phyloP scores from a whole-genome alignment of 441 rosid species.

The Flueggea neowawraea region DNA sequence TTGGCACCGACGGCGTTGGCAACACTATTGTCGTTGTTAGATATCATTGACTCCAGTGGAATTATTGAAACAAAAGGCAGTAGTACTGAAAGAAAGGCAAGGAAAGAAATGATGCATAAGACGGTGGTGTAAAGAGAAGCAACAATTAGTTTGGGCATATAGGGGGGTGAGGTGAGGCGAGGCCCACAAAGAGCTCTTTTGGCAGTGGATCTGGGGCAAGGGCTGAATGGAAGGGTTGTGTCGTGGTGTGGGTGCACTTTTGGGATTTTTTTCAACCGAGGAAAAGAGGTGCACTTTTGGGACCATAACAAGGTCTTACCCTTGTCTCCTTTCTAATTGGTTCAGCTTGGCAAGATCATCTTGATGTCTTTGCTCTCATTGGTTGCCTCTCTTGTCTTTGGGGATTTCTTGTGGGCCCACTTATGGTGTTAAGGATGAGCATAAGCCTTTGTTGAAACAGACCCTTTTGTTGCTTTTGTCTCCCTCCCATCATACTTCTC shows the following conservation, averaged over 20 bases:
- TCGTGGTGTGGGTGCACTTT: slow-evolving; percentile 22
- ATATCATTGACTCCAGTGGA: neutral
- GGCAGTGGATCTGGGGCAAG: neutral
- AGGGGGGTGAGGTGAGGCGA: neutral
- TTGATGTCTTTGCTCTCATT: slow-evolving; percentile 32
- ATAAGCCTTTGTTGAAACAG: neutral
- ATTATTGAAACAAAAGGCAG: neutral
- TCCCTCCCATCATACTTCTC: too few species aligned
- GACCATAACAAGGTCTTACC: slow-evolving; percentile 30
- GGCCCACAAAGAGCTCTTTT: slow-evolving; percentile 42
- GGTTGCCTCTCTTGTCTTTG: slow-evolving; percentile 38
- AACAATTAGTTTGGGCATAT: neutral
- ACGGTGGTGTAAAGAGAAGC: neutral
- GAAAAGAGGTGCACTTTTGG: slow-evolving; percentile 22
- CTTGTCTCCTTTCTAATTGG: slow-evolving; percentile 80
- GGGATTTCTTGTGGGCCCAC: slow-evolving; percentile 63
- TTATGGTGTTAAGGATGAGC: slow-evolving; percentile 25
- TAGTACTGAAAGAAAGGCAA: neutral
- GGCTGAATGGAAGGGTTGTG: neutral
- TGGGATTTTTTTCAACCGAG: slow-evolving; percentile 9
- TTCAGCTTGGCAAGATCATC: slow-evolving; percentile 40
- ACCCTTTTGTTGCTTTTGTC: slow-evolving; percentile 13
- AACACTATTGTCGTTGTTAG: slow-evolving; percentile 4
- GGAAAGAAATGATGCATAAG: neutral
- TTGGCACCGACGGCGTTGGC: slow-evolving; percentile 79